These are phyloP conservation scores for Emergomyces pasteurianus DNA, from an alignment of 2,329 filamentous ascomycete genomes.

Conservation along the genomic window DNA sequence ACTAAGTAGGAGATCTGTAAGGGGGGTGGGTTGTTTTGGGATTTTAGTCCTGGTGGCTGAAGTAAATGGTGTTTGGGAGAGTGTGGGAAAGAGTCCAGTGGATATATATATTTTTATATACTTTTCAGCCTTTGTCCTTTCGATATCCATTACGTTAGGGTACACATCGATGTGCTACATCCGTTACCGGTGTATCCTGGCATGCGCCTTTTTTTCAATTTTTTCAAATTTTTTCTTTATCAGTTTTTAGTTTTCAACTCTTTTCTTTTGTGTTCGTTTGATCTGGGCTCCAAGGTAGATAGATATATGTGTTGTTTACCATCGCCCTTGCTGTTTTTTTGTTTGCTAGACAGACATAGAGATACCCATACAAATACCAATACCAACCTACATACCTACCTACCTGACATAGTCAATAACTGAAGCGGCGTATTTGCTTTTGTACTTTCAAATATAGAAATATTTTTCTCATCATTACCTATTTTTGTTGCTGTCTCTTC, in stretches of 20 bases:
- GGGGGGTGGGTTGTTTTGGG: too few relatives aligned
- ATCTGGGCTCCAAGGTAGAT: too few relatives aligned
- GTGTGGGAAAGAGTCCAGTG: background rate
- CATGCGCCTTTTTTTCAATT: background rate
- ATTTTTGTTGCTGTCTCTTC: background rate
- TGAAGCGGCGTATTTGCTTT: too few relatives aligned
- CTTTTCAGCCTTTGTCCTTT: background rate
- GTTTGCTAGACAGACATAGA: background rate
- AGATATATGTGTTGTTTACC: too few relatives aligned
- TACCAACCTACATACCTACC: background rate
- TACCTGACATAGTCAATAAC: too few relatives aligned
- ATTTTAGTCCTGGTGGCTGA: too few relatives aligned
- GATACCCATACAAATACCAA: background rate
- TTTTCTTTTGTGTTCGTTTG: too few relatives aligned
- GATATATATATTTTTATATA: background rate
- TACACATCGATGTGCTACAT: background rate
- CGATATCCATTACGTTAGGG: background rate
- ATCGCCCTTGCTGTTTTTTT: background rate
- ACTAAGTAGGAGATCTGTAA: too few relatives aligned
- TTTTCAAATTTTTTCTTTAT: too few relatives aligned
- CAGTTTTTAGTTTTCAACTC: too few relatives aligned
- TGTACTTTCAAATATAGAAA: background rate
- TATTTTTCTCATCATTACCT: background rate
- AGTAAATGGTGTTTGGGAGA: too few relatives aligned
- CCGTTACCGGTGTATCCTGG: background rate